phyloP scores from a whole-genome alignment of 139 green algal species.

The Chlamydomonas incerta region DNA sequence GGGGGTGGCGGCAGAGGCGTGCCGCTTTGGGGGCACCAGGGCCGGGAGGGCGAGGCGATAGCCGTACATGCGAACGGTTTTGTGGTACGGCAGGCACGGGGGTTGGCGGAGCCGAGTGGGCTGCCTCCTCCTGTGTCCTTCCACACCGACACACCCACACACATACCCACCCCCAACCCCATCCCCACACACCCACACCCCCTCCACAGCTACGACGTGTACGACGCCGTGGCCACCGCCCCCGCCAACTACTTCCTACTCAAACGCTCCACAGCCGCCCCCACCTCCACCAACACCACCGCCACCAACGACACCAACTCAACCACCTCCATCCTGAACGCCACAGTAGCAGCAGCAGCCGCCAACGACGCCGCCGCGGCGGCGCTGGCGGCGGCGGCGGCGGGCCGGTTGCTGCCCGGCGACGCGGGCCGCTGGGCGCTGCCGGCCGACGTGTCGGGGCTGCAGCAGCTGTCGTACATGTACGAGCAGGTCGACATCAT shows the following conservation, averaged over 20 bases:
- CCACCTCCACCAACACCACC: not conserved
- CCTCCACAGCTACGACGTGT: slow-evolving; percentile 26
- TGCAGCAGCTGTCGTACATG: slow-evolving; percentile 36
- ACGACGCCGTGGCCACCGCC: not conserved
- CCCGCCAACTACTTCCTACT: slow-evolving; percentile 18
- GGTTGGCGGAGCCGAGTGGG: too few relatives aligned
- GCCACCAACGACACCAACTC: too few relatives aligned
- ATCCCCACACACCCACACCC: not conserved
- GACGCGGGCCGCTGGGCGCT: slow-evolving; percentile 40
- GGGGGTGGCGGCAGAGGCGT: too few relatives aligned
- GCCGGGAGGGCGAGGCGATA: too few relatives aligned
- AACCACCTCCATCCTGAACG: too few relatives aligned
- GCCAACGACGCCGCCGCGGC: not conserved
- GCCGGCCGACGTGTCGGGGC: slow-evolving; percentile 27
- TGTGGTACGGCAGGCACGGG: too few relatives aligned
- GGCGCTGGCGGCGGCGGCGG: not conserved
- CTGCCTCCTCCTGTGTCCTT: too few relatives aligned
- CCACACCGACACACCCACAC: too few relatives aligned
- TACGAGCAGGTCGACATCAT: slow-evolving; percentile 24
- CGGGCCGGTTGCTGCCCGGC: not conserved
- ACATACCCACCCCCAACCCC: too few relatives aligned
- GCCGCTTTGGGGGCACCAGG: too few relatives aligned
- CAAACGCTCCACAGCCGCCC: not conserved
- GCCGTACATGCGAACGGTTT: too few relatives aligned
- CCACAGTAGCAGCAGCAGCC: too few relatives aligned